Percentiles rank a stretch among this genome's conserved stretches.
These are phyloP conservation scores for Taxawa tesnikishii DNA, from an alignment of 2,329 filamentous ascomycete species.

Conservation along the genomic window DNA sequence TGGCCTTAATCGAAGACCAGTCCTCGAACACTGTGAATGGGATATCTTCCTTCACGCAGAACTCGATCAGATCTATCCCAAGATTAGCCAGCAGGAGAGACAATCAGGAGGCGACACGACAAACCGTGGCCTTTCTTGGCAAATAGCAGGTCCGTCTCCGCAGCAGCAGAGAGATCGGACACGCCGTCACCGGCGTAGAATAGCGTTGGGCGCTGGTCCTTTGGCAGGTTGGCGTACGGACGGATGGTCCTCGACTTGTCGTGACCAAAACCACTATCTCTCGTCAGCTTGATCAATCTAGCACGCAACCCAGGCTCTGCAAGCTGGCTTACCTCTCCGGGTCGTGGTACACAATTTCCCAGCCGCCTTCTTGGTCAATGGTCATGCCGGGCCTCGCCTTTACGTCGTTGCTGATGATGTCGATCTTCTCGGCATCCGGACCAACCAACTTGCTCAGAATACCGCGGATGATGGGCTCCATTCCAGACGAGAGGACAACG, in stretches of 20 bases:
- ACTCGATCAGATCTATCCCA: conserved; percentile 63
- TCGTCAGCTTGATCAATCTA: conserved; percentile 2
- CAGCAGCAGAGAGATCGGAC: conserved; percentile 80
- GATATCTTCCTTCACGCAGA: conserved; percentile 71
- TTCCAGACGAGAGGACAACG: conserved; percentile 82
- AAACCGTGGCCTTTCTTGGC: conserved; percentile 80
- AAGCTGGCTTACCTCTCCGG: conserved; percentile 41
- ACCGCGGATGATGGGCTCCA: conserved; percentile 81
- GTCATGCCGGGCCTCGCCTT: conserved; percentile 52
- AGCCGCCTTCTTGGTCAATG: conserved; percentile 70
- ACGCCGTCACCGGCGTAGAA: conserved; percentile 95
- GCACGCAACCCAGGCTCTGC: neutral
- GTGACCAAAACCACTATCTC: conserved; percentile 67
- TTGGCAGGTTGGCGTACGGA: conserved; percentile 66
- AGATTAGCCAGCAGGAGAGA: conserved; percentile 7
- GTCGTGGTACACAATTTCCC: conserved; percentile 82
- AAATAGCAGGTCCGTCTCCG: conserved; percentile 86
- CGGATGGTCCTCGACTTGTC: conserved; percentile 90
- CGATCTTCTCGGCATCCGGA: conserved; percentile 63
- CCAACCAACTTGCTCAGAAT: conserved; percentile 72
- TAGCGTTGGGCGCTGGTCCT: conserved; percentile 59
- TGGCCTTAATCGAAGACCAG: conserved; percentile 67
- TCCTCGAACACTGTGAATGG: conserved; percentile 81
- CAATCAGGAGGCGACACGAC: conserved; percentile 11
- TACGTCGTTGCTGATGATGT: conserved; percentile 85